phyloP scores from a whole-genome alignment of 371 early-diverging fungal species.

The Chytridium lagenaria region DNA sequence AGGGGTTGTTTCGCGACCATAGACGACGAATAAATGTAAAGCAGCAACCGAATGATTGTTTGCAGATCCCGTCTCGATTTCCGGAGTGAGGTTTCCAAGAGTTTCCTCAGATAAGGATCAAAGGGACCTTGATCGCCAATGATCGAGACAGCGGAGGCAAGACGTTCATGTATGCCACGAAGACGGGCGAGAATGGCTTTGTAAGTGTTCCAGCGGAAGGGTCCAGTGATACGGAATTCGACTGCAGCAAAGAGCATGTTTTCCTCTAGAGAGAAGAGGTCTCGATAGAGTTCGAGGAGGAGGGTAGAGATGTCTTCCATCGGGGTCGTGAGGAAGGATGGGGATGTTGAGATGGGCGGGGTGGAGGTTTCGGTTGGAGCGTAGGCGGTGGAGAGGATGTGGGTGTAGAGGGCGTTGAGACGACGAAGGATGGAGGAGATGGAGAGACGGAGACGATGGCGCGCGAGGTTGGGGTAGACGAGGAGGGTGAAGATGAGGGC shows the following conservation, averaged over 20 bases:
- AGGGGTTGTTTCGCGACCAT: constrained; percentile 37
- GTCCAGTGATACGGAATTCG: constrained; percentile 29
- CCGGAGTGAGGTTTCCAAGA: neutral
- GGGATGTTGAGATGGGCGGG: neutral
- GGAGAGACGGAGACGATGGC: constrained; percentile 28
- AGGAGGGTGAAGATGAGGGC: constrained; percentile 32
- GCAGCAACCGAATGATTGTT: constrained; percentile 19
- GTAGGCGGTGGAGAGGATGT: constrained; percentile 14
- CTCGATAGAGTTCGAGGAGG: neutral
- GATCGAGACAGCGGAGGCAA: constrained; percentile 22
- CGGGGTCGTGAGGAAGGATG: neutral
- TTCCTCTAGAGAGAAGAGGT: neutral
- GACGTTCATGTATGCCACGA: constrained; percentile 21
- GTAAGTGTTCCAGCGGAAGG: constrained; percentile 30
- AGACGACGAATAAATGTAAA: constrained; percentile 26
- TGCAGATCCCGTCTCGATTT: constrained; percentile 6
- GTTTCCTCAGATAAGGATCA: neutral
- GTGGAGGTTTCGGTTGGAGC: neutral
- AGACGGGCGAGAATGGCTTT: constrained; percentile 16
- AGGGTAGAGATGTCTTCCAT: neutral
- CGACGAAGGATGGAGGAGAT: constrained; percentile 32
- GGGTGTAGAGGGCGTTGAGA: constrained; percentile 28
- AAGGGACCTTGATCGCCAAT: constrained; percentile 12
- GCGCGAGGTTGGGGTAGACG: constrained; percentile 40
- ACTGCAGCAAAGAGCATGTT: constrained; percentile 31